Evolutionary conservation across 2,329 filamentous ascomycete species (phyloP).

Genomic region (Penicillium sp.): DNA sequence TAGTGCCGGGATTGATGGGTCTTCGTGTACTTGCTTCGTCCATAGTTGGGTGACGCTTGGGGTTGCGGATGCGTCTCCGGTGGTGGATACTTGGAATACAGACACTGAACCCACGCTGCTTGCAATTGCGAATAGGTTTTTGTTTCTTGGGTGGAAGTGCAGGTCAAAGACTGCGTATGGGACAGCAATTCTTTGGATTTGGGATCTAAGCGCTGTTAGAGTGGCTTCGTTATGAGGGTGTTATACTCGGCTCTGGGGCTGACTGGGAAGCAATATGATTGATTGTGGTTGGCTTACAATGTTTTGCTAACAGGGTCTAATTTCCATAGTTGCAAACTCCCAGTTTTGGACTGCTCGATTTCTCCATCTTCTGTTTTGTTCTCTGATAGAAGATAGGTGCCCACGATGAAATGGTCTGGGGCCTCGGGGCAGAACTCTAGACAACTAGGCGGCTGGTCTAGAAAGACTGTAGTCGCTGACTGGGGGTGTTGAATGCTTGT

Average conservation of each 20-base stretch:
- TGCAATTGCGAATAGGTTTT: conserved; percentile 66
- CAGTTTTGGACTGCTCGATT: conserved; percentile 62
- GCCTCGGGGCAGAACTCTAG: conserved; percentile 45
- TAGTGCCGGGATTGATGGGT: conserved; percentile 61
- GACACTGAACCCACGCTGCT: conserved; percentile 63
- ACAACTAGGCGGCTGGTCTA: conserved; percentile 47
- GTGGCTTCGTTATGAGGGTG: conserved; percentile 1
- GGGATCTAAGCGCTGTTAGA: conserved; percentile 42
- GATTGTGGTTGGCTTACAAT: conserved; percentile 26
- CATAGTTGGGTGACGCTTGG: conserved; percentile 38
- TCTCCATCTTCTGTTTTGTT: conserved; percentile 26
- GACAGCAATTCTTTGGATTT: conserved; percentile 60
- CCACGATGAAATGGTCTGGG: conserved; percentile 69
- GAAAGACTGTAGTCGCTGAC: conserved; percentile 36
- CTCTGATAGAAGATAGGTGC: conserved; percentile 71
- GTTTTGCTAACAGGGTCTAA: conserved; percentile 40
- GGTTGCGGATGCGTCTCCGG: background rate
- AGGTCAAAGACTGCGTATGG: conserved; percentile 79
- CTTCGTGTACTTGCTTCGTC: conserved; percentile 52
- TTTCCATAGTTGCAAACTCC: conserved; percentile 68
- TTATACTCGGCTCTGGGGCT: background rate
- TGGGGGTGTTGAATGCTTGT: conserved; percentile 24
- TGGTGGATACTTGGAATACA: conserved; percentile 35
- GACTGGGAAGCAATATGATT: background rate
- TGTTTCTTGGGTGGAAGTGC: conserved; percentile 66